Conservation (phyloP, 2,329 filamentous ascomycete genomes). For the Paecilomyces fulvus region DNA sequence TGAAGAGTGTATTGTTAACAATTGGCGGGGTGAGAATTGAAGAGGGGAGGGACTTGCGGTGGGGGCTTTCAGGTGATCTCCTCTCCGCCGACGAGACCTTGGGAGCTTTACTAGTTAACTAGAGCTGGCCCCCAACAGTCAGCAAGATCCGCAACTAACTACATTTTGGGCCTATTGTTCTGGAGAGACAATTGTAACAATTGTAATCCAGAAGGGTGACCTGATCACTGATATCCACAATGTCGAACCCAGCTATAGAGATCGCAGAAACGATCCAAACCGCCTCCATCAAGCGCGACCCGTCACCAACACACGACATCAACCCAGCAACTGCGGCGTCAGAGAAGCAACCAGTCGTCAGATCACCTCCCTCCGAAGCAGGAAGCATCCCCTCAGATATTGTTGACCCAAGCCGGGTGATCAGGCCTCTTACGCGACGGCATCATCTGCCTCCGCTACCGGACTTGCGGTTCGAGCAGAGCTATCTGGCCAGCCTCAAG, state of each 20-base stretch:
- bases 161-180: background rate
- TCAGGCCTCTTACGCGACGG: conserved; percentile 28
- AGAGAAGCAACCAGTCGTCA: conserved; percentile 52
- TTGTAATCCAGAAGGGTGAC: background rate
- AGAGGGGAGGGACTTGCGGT: background rate
- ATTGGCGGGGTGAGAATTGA: background rate
- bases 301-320: conserved; percentile 64
- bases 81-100: background rate
- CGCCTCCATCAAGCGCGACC: conserved; percentile 64
- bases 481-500: conserved; percentile 84
- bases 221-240: background rate
- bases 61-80: background rate
- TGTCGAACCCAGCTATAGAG: conserved; percentile 46
- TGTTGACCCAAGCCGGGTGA: conserved; percentile 27
- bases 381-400: conserved; percentile 42
- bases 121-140: background rate
- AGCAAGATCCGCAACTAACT: background rate
- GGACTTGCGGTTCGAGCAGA: conserved; percentile 94
- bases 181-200: background rate
- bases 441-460: conserved; percentile 60
- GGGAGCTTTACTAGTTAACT: background rate
- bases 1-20: background rate
- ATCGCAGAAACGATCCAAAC: conserved; percentile 74
- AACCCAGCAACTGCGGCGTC: conserved; percentile 72
- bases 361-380: conserved; percentile 29